Percentiles rank a stretch among this genome's conserved stretches.
Evolutionary conservation across 2,329 filamentous ascomycete species (phyloP).

Genomic region (Cladophialophora bantiana): DNA sequence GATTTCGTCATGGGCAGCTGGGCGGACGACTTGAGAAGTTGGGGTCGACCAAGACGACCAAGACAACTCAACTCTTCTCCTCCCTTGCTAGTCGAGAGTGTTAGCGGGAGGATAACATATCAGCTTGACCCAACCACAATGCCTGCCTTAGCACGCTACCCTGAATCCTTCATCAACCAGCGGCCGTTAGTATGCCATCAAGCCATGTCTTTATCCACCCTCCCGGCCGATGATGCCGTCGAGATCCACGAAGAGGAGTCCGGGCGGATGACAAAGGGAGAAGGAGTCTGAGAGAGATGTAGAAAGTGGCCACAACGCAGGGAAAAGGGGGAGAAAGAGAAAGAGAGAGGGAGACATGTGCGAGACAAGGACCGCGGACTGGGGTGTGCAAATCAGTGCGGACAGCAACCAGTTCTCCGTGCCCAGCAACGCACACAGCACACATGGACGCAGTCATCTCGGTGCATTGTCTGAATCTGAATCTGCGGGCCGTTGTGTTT

Average conservation of each 20-base stretch:
- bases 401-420: neutral
- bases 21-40: neutral
- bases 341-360: neutral
- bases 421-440: neutral
- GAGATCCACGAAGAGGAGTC: constrained; percentile 2
- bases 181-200: neutral
- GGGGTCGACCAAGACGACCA: no score
- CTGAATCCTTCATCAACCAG: neutral
- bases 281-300: neutral
- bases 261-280: neutral
- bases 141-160: neutral
- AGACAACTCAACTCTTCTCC: neutral
- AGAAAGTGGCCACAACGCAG: neutral
- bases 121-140: constrained; percentile 1
- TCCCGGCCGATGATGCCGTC: constrained; percentile 3
- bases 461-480: neutral
- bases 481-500: neutral
- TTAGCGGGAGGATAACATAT: constrained; percentile 5
- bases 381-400: neutral
- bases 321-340: neutral
- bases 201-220: neutral
- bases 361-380: neutral
- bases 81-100: neutral
- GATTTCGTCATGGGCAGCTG: constrained; percentile 2
- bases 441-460: neutral